These are phyloP conservation scores for Limnanthes douglasii DNA, from an alignment of 345 rosid species.

Conservation along the genomic window DNA sequence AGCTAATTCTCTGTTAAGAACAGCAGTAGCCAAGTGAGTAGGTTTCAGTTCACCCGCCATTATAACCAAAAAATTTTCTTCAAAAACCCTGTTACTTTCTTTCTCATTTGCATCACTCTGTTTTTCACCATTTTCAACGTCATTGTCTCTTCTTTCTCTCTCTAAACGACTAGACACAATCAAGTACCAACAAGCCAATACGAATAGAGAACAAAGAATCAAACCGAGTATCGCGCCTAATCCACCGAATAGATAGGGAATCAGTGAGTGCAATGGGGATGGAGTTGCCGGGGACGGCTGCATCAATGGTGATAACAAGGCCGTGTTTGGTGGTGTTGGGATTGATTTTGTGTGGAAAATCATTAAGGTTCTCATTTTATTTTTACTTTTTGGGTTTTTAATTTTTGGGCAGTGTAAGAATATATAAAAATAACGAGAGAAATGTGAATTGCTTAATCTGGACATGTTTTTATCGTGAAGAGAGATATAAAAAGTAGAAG, in stretches of 20 bases:
- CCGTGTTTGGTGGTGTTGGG: no score
- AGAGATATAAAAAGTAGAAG: no score
- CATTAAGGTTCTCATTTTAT: no score
- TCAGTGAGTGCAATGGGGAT: constrained; percentile 72
- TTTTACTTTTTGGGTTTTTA: no score
- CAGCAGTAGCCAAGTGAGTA: constrained; percentile 57
- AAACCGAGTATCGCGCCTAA: constrained; percentile 65
- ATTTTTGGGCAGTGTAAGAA: no score
- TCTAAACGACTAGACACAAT: constrained; percentile 21
- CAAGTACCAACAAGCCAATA: constrained; percentile 74
- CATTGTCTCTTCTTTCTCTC: constrained; percentile 20
- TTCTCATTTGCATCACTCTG: constrained; percentile 14
- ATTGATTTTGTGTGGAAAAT: no score
- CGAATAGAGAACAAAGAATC: constrained; percentile 54
- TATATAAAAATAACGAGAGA: no score
- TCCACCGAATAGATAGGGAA: constrained; percentile 67
- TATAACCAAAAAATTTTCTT: constrained; percentile 54
- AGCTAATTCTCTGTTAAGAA: no score
- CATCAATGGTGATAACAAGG: no score
- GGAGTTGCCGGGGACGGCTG: no score
- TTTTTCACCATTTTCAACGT: constrained; percentile 12
- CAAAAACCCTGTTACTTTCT: constrained; percentile 14
- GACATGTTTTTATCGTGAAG: no score
- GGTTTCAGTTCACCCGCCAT: constrained; percentile 67
- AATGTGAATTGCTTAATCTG: no score